phyloP scores from a whole-genome alignment of 2,329 filamentous ascomycete species.

The Xylaria digitata region DNA sequence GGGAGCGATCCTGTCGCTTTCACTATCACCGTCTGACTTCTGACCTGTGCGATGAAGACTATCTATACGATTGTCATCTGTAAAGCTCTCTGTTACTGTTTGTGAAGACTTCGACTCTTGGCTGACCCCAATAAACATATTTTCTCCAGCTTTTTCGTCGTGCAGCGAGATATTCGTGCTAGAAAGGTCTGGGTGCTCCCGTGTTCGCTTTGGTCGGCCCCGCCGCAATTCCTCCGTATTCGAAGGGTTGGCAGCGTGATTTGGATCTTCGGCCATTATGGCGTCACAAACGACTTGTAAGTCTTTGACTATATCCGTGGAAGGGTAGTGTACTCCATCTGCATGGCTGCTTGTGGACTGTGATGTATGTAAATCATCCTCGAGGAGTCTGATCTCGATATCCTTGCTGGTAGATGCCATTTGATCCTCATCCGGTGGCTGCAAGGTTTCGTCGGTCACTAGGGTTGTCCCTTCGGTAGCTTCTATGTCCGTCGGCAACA shows the following conservation, averaged over 20 bases:
- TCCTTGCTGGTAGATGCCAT: background rate
- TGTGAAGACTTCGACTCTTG: background rate
- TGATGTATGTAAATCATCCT: background rate
- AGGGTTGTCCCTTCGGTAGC: background rate
- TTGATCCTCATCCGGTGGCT: background rate
- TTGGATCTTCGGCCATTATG: background rate
- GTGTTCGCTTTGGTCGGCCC: constrained; percentile 35
- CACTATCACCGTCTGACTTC: background rate
- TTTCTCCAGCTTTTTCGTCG: constrained; percentile 16
- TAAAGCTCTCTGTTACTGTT: background rate
- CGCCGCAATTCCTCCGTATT: constrained; percentile 24
- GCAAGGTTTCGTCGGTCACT: background rate
- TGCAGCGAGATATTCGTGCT: constrained; percentile 25
- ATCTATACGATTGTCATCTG: background rate
- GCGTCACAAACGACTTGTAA: background rate
- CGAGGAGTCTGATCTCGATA: background rate
- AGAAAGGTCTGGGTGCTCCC: constrained; percentile 37
- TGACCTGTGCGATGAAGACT: background rate
- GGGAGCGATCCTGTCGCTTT: background rate
- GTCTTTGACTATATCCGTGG: background rate
- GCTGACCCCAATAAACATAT: constrained; percentile 2
- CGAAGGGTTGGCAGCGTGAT: constrained; percentile 5
- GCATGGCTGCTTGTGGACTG: background rate
- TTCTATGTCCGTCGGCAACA: constrained; percentile 1
- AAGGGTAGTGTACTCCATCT: background rate